Conservation (phyloP, 129 eudicot species). For the Chrysanthemum makinoi region DNA sequence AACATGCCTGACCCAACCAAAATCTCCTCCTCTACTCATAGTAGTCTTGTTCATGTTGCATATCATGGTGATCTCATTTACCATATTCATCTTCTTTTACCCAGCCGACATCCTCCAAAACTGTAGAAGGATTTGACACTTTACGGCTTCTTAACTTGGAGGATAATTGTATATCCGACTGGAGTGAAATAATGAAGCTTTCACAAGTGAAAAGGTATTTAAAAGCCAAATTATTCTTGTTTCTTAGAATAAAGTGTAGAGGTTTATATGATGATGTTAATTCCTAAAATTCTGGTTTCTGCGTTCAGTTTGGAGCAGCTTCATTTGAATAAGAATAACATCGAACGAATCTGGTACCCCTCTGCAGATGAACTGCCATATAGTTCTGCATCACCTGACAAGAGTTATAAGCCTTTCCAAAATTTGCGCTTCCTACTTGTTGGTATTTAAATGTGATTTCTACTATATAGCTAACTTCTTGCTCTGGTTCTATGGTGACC, state of each 20-base stretch:
- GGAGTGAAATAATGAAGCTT: slow-evolving; percentile 86
- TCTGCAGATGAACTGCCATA: slow-evolving; percentile 23
- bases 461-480: background rate
- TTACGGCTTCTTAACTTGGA: slow-evolving; percentile 79
- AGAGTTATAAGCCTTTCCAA: slow-evolving; percentile 44
- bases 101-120: slow-evolving; percentile 59
- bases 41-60: background rate
- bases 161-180: slow-evolving; percentile 63
- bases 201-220: slow-evolving; percentile 66
- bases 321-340: slow-evolving; percentile 70
- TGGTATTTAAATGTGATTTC: slow-evolving; percentile 38
- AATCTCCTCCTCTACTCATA: background rate
- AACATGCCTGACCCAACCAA: background rate
- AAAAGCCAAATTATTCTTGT: slow-evolving; percentile 22
- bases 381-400: background rate
- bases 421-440: slow-evolving; percentile 71
- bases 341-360: slow-evolving; percentile 58
- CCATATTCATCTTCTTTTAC: slow-evolving; percentile 9
- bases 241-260: slow-evolving; percentile 4
- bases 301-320: slow-evolving; percentile 83
- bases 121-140: slow-evolving; percentile 74
- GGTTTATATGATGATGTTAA: slow-evolving; percentile 5
- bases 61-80: slow-evolving; percentile 17
- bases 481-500: slow-evolving; percentile 3
- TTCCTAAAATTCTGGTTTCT: slow-evolving; percentile 19